Percentiles rank a stretch among this genome's conserved stretches.
phyloP scores from a whole-genome alignment of 257 asterid genomes.

The Solanum habrochaites region DNA sequence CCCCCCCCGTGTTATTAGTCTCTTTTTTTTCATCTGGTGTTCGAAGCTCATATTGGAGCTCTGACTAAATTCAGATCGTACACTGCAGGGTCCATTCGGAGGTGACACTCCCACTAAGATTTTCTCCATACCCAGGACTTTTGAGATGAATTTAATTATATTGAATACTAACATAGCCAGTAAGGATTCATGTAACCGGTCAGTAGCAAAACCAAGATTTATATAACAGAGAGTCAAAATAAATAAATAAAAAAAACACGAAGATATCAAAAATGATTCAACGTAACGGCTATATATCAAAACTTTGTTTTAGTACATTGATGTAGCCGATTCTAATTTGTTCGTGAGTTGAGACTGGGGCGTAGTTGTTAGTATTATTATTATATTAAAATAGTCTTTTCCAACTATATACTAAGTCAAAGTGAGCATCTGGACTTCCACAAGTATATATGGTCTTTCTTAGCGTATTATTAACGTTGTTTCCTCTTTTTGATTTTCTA shows the following conservation, averaged over 20 bases:
- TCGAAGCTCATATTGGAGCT: too few species aligned
- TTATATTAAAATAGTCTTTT: background rate
- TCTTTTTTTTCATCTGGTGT: background rate
- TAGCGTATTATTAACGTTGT: background rate
- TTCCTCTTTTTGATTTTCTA: constrained; percentile 2
- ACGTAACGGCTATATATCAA: background rate
- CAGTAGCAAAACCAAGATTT: background rate
- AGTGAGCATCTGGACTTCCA: constrained; percentile 5
- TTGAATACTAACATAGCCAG: background rate
- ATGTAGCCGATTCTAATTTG: background rate
- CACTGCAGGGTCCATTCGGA: rapidly evolving
- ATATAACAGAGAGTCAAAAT: background rate
- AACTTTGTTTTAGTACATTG: background rate
- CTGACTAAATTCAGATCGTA: too few species aligned
- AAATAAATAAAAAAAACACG: background rate
- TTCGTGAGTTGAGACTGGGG: too few species aligned
- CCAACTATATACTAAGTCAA: background rate
- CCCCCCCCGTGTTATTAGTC: background rate
- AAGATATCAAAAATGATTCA: background rate
- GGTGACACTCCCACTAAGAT: too few species aligned
- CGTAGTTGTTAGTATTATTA: background rate
- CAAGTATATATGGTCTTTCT: background rate
- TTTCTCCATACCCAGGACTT: too few species aligned
- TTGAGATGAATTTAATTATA: background rate
- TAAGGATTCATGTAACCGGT: background rate